phyloP scores from a whole-genome alignment of 176 grass and related monocot genomes.

The Carex parvula region DNA sequence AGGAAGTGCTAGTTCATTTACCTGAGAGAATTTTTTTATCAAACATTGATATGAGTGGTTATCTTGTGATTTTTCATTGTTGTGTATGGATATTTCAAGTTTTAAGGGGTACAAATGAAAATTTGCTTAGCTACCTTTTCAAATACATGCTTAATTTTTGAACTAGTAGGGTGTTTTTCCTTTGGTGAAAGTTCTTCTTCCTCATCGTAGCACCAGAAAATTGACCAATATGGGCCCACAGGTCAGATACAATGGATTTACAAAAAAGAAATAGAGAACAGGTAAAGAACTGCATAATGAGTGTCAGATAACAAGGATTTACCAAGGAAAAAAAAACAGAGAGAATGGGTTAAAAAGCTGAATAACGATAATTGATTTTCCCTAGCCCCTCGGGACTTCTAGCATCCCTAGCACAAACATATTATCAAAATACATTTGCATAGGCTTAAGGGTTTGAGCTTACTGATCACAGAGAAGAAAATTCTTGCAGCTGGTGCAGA shows the following conservation, averaged over 20 bases:
- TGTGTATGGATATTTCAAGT: background rate
- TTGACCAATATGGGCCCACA: slow-evolving; percentile 18
- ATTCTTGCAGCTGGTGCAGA: slow-evolving; percentile 74
- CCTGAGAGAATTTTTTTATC: slow-evolving; percentile 34
- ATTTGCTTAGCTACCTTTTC: slow-evolving; percentile 36
- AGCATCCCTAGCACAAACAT: background rate
- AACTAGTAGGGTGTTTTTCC: slow-evolving; percentile 68
- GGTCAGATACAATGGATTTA: background rate
- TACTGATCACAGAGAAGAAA: slow-evolving; percentile 87
- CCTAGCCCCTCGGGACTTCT: background rate
- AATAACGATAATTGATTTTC: background rate
- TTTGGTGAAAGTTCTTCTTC: slow-evolving; percentile 56
- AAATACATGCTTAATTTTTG: slow-evolving; percentile 74
- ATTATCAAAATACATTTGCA: background rate
- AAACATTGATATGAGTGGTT: background rate
- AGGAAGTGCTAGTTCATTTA: slow-evolving; percentile 41
- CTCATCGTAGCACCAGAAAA: slow-evolving; percentile 56
- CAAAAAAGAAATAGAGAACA: background rate
- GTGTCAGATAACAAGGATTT: background rate
- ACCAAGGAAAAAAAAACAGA: background rate
- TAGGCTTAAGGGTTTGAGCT: slow-evolving; percentile 10
- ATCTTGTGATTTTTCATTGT: background rate
- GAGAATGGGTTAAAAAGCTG: background rate
- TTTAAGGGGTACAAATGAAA: background rate
- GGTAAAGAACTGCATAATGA: background rate